A percentile compares a stretch with the other conserved stretches of the same genome.
Evolutionary conservation across 257 asterid genomes (phyloP).

Genomic region (Penstemon davidsonii): DNA sequence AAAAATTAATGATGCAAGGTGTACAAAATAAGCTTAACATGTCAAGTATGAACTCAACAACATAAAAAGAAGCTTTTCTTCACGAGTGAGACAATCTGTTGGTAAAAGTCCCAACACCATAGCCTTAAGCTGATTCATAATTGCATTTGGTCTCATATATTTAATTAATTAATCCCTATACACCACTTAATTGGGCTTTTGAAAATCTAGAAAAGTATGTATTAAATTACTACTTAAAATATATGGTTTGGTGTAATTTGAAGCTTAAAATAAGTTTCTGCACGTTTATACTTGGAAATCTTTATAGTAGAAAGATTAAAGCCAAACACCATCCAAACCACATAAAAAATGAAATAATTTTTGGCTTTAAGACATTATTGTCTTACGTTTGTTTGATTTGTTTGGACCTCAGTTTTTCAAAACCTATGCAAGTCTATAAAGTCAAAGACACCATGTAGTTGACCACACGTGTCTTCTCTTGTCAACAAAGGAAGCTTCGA

Average conservation of each 20-base stretch:
- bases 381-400: slow-evolving; percentile 11
- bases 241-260: neutral
- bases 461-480: slow-evolving; percentile 32
- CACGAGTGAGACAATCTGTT: slow-evolving; percentile 35
- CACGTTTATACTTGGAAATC: neutral
- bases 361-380: neutral
- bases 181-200: neutral
- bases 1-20: slow-evolving; percentile 17
- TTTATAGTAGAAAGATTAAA: neutral
- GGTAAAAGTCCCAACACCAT: slow-evolving; percentile 33
- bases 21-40: slow-evolving; percentile 10
- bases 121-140: slow-evolving; percentile 28
- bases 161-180: neutral
- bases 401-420: slow-evolving; percentile 30
- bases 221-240: slow-evolving; percentile 1
- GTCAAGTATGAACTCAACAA: slow-evolving; percentile 42
- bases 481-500: slow-evolving; percentile 37
- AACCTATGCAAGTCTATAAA: slow-evolving; percentile 29
- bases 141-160: slow-evolving; percentile 25
- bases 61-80: slow-evolving; percentile 22
- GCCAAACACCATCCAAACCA: neutral
- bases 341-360: too few relatives aligned
- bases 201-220: slow-evolving; percentile 3
- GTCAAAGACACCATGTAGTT: slow-evolving; percentile 40
- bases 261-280: slow-evolving; percentile 7